Evolutionary conservation across 441 rosid species (phyloP).

Genomic region (Brassica hybrid): DNA sequence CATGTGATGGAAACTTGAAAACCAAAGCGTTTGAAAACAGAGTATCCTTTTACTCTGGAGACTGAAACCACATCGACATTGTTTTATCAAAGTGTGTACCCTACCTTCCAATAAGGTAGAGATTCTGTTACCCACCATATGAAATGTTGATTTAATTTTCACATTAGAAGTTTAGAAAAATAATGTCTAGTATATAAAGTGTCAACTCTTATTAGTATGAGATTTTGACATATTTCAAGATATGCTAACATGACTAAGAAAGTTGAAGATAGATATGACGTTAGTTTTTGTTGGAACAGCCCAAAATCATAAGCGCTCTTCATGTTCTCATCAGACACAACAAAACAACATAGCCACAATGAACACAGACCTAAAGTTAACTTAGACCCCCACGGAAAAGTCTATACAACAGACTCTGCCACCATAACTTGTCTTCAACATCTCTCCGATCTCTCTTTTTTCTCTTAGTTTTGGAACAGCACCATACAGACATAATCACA

Average conservation of each 20-base stretch:
- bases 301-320: neutral
- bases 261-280: slow-evolving; percentile 4
- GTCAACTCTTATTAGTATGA: no score
- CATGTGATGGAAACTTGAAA: no score
- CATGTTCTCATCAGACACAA: no score
- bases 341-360: no score
- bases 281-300: slow-evolving; percentile 12
- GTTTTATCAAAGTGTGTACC: neutral
- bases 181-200: neutral
- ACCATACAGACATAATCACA: slow-evolving; percentile 49
- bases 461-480: slow-evolving; percentile 34
- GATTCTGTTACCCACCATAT: neutral
- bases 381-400: no score
- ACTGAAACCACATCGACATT: no score
- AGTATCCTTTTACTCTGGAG: no score
- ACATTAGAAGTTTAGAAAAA: no score
- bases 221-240: neutral
- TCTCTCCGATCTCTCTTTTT: neutral
- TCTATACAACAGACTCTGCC: no score
- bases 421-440: no score
- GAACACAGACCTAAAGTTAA: no score
- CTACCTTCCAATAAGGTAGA: neutral
- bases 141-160: neutral
- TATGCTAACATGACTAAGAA: slow-evolving; percentile 1
- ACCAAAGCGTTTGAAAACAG: no score